Percentiles rank a stretch among this genome's conserved stretches.
phyloP scores from a whole-genome alignment of 2,329 filamentous ascomycete species.

The Arthrinium phaeospermum region DNA sequence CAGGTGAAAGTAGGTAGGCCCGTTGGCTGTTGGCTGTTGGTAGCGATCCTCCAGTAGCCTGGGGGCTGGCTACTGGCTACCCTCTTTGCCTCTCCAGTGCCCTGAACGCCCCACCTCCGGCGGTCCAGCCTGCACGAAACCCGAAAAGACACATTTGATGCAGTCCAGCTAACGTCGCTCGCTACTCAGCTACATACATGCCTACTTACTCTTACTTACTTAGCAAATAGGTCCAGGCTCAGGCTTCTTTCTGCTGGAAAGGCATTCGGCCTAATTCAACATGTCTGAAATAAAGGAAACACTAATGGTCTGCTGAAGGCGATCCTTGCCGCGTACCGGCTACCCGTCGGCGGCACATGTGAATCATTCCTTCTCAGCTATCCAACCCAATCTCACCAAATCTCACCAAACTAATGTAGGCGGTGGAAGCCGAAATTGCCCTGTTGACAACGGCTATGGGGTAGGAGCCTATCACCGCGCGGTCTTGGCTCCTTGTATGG shows the following conservation, averaged over 20 bases:
- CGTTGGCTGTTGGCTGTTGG: not conserved
- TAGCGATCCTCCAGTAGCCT: not conserved
- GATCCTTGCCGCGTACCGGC: not conserved
- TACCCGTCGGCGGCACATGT: not conserved
- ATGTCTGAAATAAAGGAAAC: not conserved
- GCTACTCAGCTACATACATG: too few species aligned
- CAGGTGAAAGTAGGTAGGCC: not conserved
- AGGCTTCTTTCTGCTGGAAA: not conserved
- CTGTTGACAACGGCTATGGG: not conserved
- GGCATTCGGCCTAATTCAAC: not conserved
- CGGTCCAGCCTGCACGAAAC: not conserved
- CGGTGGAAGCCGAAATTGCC: not conserved
- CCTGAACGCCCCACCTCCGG: not conserved
- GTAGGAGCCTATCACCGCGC: not conserved
- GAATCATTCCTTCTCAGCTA: not conserved
- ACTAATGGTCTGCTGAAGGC: not conserved
- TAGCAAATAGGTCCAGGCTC: not conserved
- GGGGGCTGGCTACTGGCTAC: too few species aligned
- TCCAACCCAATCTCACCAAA: not conserved
- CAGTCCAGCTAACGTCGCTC: not conserved
- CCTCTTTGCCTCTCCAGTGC: not conserved
- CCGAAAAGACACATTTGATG: not conserved
- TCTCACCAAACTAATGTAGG: not conserved
- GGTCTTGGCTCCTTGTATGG: not conserved
- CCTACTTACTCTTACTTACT: too few species aligned